Evolutionary conservation across 2,329 filamentous ascomycete species (phyloP).

Genomic region (Colletotrichum graminicola): DNA sequence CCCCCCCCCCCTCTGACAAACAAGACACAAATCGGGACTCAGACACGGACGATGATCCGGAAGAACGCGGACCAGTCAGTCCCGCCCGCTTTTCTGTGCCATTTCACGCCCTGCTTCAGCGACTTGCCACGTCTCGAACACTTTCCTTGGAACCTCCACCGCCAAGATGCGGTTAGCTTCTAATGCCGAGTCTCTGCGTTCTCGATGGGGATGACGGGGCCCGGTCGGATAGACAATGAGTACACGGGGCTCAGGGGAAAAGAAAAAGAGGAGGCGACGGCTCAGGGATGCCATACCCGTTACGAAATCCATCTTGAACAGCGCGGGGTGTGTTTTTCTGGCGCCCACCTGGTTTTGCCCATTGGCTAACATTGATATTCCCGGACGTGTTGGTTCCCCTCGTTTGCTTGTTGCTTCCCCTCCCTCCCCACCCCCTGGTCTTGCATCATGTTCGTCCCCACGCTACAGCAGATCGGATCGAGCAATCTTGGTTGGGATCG

Average conservation of each 20-base stretch:
- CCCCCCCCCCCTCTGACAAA: background rate
- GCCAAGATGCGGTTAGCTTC: conserved; percentile 10
- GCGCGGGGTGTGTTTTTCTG: background rate
- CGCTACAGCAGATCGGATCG: conserved; percentile 26
- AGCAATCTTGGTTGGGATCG: conserved; percentile 7
- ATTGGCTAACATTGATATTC: background rate
- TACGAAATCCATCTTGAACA: background rate
- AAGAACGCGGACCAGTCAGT: background rate
- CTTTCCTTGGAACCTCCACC: conserved; percentile 12
- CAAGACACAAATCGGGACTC: conserved; percentile 2
- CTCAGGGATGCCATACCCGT: background rate
- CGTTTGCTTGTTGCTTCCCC: background rate
- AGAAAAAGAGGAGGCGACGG: background rate
- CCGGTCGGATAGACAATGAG: background rate
- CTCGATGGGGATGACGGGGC: background rate
- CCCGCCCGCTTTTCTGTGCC: background rate
- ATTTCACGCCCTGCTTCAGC: conserved; percentile 17
- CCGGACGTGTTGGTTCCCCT: background rate
- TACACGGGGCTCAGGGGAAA: background rate
- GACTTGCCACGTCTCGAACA: conserved; percentile 28
- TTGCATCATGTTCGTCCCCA: conserved; percentile 1
- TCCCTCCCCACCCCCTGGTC: background rate
- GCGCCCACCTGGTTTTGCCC: background rate
- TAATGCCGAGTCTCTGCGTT: conserved; percentile 6
- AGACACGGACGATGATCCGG: conserved; percentile 11